Base-by-base conservation (phyloP, 148 eudicot species). In the Tetragonia tetragonoides region DNA sequence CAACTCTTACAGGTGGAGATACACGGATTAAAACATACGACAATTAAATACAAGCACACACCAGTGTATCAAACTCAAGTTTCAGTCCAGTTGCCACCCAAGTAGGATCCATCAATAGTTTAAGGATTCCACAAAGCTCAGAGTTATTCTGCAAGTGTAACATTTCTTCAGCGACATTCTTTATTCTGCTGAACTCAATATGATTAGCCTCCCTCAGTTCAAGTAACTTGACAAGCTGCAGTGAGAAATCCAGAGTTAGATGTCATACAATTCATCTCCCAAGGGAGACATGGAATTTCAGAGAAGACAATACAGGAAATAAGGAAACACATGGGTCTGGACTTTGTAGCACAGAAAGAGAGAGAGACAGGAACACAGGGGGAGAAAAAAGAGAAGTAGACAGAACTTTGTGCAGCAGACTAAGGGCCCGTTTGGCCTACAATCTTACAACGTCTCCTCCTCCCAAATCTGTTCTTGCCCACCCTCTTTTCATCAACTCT, bases 121-220 rank as follows among this genome's bases (percentile, higher is more conserved):
- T 79, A 68, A 95, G 85, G 69, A 95, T 89, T 76, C 85, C 83
- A 47, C 64, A 74, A 42, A 95, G 97, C 85, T 91, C 97, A 28
- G 90, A 71, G 79, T 85, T 93, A 76, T 76, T 75, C 66, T 86
- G 74, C 91, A 95, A 78, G 76, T 87, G 90, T 73, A 91, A 62
- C 68, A 91, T 78, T 78, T 95, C 97, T 77, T 95, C 97, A 81
- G 89, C 85, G 77, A 93, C 89, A 69, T 83, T 86, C 80, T 91
- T 95, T 82, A 95, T 95, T 85, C 92, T 91, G 87, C 93, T 85
- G 73, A 95, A 93, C 84, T 95, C 99, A 51, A 95, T 84, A 85
- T 95, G 99, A 89, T 93, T 95, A 69, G 95, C 95, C 87, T 95
- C 99, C 88, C 93, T 90, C 83, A 88, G 87, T 87, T 95, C 99